phyloP scores from a whole-genome alignment of 2,329 filamentous ascomycete genomes.

The Colletotrichum noveboracense region DNA sequence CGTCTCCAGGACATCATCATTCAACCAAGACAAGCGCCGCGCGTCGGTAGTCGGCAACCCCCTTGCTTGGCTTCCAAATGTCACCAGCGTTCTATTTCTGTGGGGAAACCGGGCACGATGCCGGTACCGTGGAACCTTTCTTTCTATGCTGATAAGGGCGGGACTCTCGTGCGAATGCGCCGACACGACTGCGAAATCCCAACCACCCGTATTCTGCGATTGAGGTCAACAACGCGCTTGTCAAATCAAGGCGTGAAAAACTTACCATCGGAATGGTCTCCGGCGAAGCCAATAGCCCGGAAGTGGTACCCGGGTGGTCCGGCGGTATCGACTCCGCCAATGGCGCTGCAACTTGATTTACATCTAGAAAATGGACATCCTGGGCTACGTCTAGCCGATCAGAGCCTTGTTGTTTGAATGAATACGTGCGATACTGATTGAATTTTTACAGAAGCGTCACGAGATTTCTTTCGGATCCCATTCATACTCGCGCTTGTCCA shows the following conservation, averaged over 20 bases:
- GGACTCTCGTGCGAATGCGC: background rate
- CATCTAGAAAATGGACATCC: background rate
- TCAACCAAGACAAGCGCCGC: background rate
- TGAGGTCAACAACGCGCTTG: background rate
- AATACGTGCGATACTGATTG: background rate
- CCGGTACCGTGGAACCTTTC: background rate
- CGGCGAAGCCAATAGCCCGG: background rate
- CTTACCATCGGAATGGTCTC: background rate
- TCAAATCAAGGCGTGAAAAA: background rate
- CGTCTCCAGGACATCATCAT: background rate
- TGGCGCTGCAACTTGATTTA: background rate
- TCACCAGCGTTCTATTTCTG: background rate
- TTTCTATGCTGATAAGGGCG: background rate
- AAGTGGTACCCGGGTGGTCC: background rate
- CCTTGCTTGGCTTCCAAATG: background rate
- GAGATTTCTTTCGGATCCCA: background rate
- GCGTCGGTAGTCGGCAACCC: background rate
- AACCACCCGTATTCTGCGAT: background rate
- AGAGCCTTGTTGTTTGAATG: background rate
- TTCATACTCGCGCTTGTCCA: background rate
- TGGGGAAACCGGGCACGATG: background rate
- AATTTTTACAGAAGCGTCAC: fast-evolving
- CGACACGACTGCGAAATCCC: background rate
- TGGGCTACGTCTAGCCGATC: background rate
- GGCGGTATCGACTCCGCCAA: background rate